A percentile compares a stretch with the other conserved stretches of the same genome.
Evolutionary conservation across 768 basidiomycete species (phyloP).

Genomic region (Coprinopsis marcescibilis): DNA sequence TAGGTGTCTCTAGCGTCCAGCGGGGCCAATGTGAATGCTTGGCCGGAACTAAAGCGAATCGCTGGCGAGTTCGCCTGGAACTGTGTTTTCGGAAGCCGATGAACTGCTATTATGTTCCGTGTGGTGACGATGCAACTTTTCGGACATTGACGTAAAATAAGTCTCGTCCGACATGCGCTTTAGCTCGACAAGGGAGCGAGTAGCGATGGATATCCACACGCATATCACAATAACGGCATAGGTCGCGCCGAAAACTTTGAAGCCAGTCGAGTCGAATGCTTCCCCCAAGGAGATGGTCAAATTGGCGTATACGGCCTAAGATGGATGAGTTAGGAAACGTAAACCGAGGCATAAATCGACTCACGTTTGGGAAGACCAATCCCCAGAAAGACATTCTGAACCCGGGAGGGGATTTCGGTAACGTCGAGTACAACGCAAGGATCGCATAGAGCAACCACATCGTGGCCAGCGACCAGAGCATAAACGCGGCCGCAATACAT

Average conservation of each 20-base stretch:
- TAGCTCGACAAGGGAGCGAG: slow-evolving; percentile 32
- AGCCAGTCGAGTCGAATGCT: slow-evolving; percentile 46
- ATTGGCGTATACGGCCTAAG: slow-evolving; percentile 52
- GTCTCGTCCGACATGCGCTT: slow-evolving; percentile 12
- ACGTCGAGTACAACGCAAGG: slow-evolving; percentile 39
- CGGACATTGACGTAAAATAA: background rate
- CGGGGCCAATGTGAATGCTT: too few species aligned
- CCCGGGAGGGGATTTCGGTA: slow-evolving; percentile 35
- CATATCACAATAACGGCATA: slow-evolving; percentile 46
- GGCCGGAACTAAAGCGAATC: too few species aligned
- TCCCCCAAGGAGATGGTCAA: slow-evolving; percentile 48
- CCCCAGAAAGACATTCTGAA: slow-evolving; percentile 64
- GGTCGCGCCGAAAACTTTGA: slow-evolving; percentile 53
- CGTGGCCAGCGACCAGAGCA: slow-evolving; percentile 56
- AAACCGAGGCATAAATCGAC: slow-evolving; percentile 4
- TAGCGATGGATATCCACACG: slow-evolving; percentile 46
- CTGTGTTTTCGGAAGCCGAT: too few species aligned
- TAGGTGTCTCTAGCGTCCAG: too few species aligned
- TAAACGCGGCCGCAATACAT: slow-evolving; percentile 42
- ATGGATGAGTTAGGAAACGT: background rate
- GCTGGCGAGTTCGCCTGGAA: too few species aligned
- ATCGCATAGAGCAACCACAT: slow-evolving; percentile 59
- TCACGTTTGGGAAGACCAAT: slow-evolving; percentile 63
- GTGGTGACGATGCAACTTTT: too few species aligned
- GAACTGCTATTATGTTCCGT: too few species aligned